A percentile compares a stretch with the other conserved stretches of the same genome.
Conservation (phyloP, 208 protist genomes). For the Leishmania martiniquensis region DNA sequence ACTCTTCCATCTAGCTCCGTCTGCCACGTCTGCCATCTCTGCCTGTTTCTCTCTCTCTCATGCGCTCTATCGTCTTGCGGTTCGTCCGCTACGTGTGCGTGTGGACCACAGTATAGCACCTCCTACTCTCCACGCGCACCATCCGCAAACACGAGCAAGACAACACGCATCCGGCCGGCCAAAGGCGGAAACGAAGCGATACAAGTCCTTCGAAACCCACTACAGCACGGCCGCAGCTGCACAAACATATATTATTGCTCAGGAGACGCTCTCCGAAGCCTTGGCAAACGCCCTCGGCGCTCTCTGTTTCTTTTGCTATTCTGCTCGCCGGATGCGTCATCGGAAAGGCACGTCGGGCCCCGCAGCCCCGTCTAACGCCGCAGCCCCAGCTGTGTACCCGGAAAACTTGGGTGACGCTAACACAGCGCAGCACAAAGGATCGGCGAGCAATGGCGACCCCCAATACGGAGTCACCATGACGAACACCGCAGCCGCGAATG, state of each 20-base stretch:
- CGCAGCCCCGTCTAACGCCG: not conserved
- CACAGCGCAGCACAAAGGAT: not conserved
- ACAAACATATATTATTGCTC: not conserved
- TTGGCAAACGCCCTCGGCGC: not conserved
- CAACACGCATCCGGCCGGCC: too few species aligned
- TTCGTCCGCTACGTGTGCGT: not conserved
- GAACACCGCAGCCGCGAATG: not conserved
- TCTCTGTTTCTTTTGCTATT: not conserved
- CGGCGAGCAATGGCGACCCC: not conserved
- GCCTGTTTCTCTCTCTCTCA: not conserved
- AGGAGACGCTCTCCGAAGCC: not conserved
- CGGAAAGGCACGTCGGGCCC: not conserved
- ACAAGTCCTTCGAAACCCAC: too few species aligned
- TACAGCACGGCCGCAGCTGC: too few species aligned
- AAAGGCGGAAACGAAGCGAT: too few species aligned
- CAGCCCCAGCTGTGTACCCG: not conserved
- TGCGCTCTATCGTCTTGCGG: not conserved
- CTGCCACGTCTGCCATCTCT: not conserved
- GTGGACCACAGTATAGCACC: too few species aligned
- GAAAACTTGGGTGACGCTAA: not conserved
- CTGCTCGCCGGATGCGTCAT: slow-evolving; percentile 4
- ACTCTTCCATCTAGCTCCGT: not conserved
- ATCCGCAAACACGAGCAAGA: not conserved
- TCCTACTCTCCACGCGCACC: not conserved
- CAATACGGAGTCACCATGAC: not conserved